Evolutionary conservation across 495 filamentous ascomycete genomes (phyloP), one percentile per base, ranked within the genome.

Genomic region (Thermochaetoides thermophila): DNA sequence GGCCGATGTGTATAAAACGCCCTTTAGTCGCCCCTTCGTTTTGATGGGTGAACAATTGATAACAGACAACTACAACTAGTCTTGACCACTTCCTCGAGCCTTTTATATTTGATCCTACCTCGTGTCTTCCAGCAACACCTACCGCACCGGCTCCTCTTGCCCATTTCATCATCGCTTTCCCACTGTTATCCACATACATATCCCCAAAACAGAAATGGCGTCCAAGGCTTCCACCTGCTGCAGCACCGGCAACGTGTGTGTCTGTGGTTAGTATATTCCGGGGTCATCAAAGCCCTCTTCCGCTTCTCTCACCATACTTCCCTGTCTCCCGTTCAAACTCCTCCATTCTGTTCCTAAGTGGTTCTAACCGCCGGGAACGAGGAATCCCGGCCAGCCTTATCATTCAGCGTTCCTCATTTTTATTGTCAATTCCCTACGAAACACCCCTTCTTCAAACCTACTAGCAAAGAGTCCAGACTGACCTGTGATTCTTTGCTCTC

Each of bases 201-300:
- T n/a, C n/a, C n/a, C n/a, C n/a, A n/a, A n/a, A n/a, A 37, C 19
- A 21, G 37, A 36, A 39, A 51, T 54, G 48, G 37, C 45, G 19
- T 35, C 44, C 25, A 55, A 53, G 42, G 22, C 53, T 18, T 43
- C 54, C 13, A 69, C 64, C 34, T 69, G 66, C 63, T 71, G 66
- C 50, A 51, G 59, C 47, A 64, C 63, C 56, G 60, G 45, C 42
- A 31, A 49, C 27, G 57, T 61, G 39, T 71, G 67, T 38, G 50
- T 68, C 40, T 71, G 67, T 39, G 59, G 59, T 65, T 57, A 44
- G 57, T 47, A n/a, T n/a, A n/a, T n/a, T n/a, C n/a, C n/a, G n/a
- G n/a, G n/a, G n/a, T n/a, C n/a, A n/a, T n/a, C n/a, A n/a, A n/a
- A n/a, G n/a, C n/a, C n/a, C n/a, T n/a, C n/a, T n/a, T n/a, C n/a